Conservation (phyloP, 768 basidiomycete genomes). For the Fistulinella prunicolor region DNA sequence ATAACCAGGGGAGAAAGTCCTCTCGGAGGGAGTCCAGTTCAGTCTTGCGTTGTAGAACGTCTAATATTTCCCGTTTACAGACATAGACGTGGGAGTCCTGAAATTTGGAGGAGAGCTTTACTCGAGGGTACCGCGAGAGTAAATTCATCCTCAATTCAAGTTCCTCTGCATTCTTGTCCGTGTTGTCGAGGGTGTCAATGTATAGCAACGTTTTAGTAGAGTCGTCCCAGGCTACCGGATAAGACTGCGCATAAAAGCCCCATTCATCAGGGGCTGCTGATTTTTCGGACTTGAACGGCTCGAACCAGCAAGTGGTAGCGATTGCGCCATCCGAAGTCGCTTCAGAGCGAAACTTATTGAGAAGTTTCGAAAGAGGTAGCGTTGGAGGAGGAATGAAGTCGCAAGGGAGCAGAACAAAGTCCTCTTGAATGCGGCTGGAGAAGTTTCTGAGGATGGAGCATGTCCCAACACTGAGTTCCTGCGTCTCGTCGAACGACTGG, state of each 20-base stretch:
- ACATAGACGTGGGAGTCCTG: constrained; percentile 93
- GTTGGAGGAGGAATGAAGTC: constrained; percentile 81
- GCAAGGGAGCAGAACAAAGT: constrained; percentile 88
- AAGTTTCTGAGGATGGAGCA: constrained; percentile 77
- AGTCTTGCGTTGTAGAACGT: constrained; percentile 63
- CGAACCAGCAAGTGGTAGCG: constrained; percentile 66
- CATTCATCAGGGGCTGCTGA: constrained; percentile 61
- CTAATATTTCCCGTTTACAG: constrained; percentile 71
- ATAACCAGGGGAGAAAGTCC: constrained; percentile 91
- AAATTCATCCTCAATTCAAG: constrained; percentile 74
- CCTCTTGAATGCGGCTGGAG: constrained; percentile 68
- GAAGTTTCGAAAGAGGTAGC: constrained; percentile 63
- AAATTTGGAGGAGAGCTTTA: constrained; percentile 61
- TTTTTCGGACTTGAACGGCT: constrained; percentile 50
- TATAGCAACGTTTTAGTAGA: constrained; percentile 63
- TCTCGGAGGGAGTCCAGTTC: constrained; percentile 82
- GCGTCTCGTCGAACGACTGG: constrained; percentile 76
- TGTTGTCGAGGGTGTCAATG: constrained; percentile 66
- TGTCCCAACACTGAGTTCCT: constrained; percentile 63
- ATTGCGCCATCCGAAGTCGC: constrained; percentile 59
- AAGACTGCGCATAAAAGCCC: constrained; percentile 44
- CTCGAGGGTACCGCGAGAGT: constrained; percentile 73
- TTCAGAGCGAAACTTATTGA: constrained; percentile 83
- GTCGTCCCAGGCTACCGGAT: constrained; percentile 68
- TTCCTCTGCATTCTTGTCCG: constrained; percentile 67